Evolutionary conservation across 495 filamentous ascomycete species (phyloP), one percentile per base, ranked within the genome.

Genomic region (Xylaria cubensis): DNA sequence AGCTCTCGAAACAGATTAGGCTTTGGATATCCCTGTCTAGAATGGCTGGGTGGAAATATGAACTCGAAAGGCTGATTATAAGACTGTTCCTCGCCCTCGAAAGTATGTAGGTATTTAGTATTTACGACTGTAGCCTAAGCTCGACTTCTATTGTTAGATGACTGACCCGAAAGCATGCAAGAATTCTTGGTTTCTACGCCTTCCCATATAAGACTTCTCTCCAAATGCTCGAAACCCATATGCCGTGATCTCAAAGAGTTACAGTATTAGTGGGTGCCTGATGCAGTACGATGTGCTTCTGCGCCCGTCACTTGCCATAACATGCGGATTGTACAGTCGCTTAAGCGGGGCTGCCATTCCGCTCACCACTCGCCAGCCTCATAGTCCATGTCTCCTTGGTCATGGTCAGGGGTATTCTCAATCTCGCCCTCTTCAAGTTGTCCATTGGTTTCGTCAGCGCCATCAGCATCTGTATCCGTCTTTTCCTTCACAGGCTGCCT

Each of bases 351-450:
- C 32, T 36, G 17, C 15, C 29, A 59, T 61, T 13, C 39, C 29
- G 39, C 15, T 67, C 39, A 72, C 77, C 77, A 79, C 26, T 74
- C 74, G 9, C 76, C 75, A 12, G 72, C 74, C 15, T 79, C 77
- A 39, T 76, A 79, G 39, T 79, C 77, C 77, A 79, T 79, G 55
- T 79, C 77, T 26, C 72, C 70, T 50, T 79, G 75, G 58, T 79
- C 77, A 1, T 70, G 68, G 39, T 69, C 56, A 9, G 55, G 69
- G 4, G 15, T 19, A 53, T 73, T 69, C 3, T 73, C 72, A 8
- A 79, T 73, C 34, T 79, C 77, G 7, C 77, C 77, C 48, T 77
- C 77, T 65, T 79, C 77, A 9, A 77, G 63, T 1, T 48, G 71
- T 13, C 21, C 55, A 12, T 70, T 70, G 0, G 42, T 69, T 39